phyloP scores from a whole-genome alignment of 2,329 filamentous ascomycete species.

The Fusarium subtropicale region DNA sequence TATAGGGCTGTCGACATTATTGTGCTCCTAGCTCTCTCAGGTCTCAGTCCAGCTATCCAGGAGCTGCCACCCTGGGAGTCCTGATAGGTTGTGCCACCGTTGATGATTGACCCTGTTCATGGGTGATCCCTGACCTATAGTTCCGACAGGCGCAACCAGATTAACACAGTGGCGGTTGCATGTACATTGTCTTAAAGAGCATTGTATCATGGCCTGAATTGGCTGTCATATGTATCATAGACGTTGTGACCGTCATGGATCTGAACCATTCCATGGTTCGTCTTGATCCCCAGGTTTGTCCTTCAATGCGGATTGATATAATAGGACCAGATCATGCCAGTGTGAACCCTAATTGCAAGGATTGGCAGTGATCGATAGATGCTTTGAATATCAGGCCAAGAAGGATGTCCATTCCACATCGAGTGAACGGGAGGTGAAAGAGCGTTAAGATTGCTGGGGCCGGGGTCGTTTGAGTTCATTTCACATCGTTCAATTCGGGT shows the following conservation, averaged over 20 bases:
- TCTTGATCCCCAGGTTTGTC: constrained; percentile 7
- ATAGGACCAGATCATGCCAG: constrained; percentile 8
- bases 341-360: constrained; percentile 17
- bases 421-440: constrained; percentile 4
- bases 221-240: constrained; percentile 19
- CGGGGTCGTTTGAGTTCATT: constrained; percentile 25
- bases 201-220: constrained; percentile 9
- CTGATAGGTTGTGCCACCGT: constrained; percentile 41
- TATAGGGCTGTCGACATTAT: constrained; percentile 10
- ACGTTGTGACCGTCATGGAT: constrained; percentile 8
- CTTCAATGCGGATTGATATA: constrained; percentile 10
- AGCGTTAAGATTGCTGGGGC: constrained; percentile 20
- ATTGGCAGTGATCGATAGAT: constrained; percentile 10
- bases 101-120: constrained; percentile 32
- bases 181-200: constrained; percentile 31
- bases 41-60: constrained; percentile 10
- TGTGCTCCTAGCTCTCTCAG: background rate
- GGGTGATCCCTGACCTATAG: constrained; percentile 38
- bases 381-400: background rate
- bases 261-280: constrained; percentile 24
- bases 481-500: constrained; percentile 37
- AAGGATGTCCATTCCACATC: background rate
- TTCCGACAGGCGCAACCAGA: constrained; percentile 23
- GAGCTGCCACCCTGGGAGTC: constrained; percentile 6
- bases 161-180: constrained; percentile 30